These are phyloP conservation scores for Chlamydomonas incerta DNA, from an alignment of 139 green algal genomes.

Conservation along the genomic window DNA sequence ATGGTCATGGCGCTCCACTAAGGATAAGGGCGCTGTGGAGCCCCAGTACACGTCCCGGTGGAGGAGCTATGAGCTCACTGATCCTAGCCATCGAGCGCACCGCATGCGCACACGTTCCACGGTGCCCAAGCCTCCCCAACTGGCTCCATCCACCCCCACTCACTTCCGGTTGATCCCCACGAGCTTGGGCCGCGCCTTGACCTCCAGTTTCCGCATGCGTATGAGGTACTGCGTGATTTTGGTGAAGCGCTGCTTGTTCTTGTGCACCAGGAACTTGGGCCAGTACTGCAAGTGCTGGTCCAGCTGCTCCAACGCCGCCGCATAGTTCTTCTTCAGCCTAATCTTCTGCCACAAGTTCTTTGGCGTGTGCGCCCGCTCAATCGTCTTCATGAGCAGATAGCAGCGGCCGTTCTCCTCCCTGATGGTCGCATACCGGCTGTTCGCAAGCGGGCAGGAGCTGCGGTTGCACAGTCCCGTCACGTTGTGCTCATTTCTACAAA, in stretches of 20 bases:
- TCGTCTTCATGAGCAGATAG: slow-evolving; percentile 98
- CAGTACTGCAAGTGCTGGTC: slow-evolving; percentile 78
- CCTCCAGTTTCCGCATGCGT: slow-evolving; percentile 90
- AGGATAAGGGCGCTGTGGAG: too few species aligned
- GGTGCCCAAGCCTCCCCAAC: too few species aligned
- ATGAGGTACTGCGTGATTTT: slow-evolving; percentile 99
- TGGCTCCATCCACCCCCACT: neutral
- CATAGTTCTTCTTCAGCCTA: slow-evolving; percentile 90
- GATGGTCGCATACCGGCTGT: slow-evolving; percentile 95
- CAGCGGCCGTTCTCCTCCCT: slow-evolving; percentile 80
- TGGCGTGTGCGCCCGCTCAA: slow-evolving; percentile 96
- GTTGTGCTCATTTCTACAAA: slow-evolving; percentile 99
- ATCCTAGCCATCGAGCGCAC: too few species aligned
- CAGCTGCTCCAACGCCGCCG: slow-evolving; percentile 54
- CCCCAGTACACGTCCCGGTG: too few species aligned
- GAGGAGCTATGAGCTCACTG: too few species aligned
- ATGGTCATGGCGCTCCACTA: too few species aligned
- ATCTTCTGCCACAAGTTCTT: slow-evolving; percentile 97
- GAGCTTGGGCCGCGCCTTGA: slow-evolving; percentile 86
- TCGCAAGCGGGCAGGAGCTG: slow-evolving; percentile 95
- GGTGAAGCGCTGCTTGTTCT: slow-evolving; percentile 99
- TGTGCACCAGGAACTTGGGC: slow-evolving; percentile 99
- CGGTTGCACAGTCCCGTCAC: slow-evolving; percentile 96
- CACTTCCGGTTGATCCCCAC: slow-evolving; percentile 87
- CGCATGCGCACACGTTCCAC: too few species aligned